A percentile compares a stretch with the other conserved stretches of the same genome.
phyloP scores from a whole-genome alignment of 371 early-diverging fungal species.

The Dichotomocladium elegans region DNA sequence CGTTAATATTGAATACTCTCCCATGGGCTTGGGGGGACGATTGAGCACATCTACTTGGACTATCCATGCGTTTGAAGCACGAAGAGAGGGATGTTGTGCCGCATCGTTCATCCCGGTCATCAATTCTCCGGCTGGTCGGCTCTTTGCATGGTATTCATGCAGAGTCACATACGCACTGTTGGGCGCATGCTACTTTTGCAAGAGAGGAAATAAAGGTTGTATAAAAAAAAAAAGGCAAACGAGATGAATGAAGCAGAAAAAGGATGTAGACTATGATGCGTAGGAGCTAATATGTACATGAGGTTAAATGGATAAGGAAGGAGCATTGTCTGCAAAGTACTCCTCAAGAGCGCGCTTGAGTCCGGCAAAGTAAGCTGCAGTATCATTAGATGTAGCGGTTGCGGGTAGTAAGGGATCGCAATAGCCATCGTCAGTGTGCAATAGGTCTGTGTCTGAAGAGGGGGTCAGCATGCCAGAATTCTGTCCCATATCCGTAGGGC shows the following conservation, averaged over 20 bases:
- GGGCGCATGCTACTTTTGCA: no score
- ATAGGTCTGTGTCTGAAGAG: not conserved
- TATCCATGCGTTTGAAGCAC: not conserved
- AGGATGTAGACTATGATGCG: not conserved
- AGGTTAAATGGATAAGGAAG: not conserved
- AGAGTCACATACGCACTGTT: no score
- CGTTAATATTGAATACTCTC: no score
- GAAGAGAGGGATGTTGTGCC: not conserved
- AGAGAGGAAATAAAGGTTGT: not conserved
- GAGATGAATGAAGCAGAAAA: no score
- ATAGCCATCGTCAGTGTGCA: not conserved
- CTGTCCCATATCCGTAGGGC: not conserved
- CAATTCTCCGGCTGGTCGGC: no score
- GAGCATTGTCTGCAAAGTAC: conserved; percentile 1
- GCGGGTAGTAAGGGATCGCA: not conserved
- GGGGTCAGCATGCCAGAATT: not conserved
- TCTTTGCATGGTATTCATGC: no score
- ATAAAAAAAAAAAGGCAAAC: not conserved
- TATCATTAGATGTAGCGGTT: not conserved
- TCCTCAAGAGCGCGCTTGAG: not conserved
- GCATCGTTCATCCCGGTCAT: no score
- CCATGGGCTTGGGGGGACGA: no score
- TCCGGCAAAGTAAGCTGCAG: not conserved
- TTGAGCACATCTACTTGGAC: not conserved
- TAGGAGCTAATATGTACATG: conserved; percentile 8